phyloP scores from a whole-genome alignment of 1,284 basidiomycete species.

The Blastosporella zonata region DNA sequence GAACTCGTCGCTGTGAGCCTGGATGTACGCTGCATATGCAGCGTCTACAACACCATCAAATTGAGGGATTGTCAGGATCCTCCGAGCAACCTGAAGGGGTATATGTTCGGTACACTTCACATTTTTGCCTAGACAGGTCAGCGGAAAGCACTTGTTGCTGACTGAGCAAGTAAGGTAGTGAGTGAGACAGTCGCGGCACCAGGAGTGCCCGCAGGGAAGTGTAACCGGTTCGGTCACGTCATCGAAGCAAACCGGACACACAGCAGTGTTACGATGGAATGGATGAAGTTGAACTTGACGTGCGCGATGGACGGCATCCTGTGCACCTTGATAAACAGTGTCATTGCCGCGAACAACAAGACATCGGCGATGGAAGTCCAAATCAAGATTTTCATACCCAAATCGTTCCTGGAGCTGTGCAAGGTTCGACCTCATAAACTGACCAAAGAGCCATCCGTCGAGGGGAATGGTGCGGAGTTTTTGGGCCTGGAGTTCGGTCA shows the following conservation, averaged over 20 bases:
- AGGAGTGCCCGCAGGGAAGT: constrained; percentile 60
- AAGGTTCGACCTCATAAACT: constrained; percentile 43
- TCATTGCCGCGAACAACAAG: constrained; percentile 36
- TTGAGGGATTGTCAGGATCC: constrained; percentile 45
- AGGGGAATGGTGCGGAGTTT: constrained; percentile 43
- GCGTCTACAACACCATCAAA: constrained; percentile 54
- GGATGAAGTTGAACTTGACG: constrained; percentile 16
- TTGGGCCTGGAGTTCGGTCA: constrained; percentile 39
- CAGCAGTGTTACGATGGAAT: constrained; percentile 17
- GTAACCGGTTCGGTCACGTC: constrained; percentile 47
- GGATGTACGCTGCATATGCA: constrained; percentile 55
- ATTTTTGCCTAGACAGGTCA: constrained; percentile 61
- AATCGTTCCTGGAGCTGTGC: constrained; percentile 28
- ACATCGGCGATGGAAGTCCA: constrained; percentile 32
- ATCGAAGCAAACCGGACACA: constrained; percentile 62
- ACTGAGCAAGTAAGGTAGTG: constrained; percentile 54
- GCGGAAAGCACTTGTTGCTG: constrained; percentile 61
- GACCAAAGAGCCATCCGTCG: constrained; percentile 39
- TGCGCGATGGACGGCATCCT: constrained; percentile 22
- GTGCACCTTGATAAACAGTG: constrained; percentile 18
- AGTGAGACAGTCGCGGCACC: constrained; percentile 59
- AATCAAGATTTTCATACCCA: constrained; percentile 37
- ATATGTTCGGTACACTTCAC: constrained; percentile 53
- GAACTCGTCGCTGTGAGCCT: constrained; percentile 55
- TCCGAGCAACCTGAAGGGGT: constrained; percentile 46